A percentile compares a stretch with the other conserved stretches of the same genome.
phyloP scores from a whole-genome alignment of 495 filamentous ascomycete species.

The Margaritispora aquatica region DNA sequence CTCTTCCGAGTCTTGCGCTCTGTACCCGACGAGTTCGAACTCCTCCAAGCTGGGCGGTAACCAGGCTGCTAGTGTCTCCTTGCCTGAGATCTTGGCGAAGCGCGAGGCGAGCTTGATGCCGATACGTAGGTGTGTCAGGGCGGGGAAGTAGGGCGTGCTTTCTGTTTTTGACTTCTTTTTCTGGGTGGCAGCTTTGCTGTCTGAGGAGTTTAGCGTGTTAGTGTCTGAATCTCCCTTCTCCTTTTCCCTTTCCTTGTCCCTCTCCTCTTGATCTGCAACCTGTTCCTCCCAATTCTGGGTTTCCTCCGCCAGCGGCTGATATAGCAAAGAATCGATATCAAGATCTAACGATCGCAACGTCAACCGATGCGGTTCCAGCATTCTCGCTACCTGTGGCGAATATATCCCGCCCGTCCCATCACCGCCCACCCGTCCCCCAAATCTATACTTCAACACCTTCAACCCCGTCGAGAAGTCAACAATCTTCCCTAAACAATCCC shows the following conservation, averaged over 20 bases:
- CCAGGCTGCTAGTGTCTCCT: neutral
- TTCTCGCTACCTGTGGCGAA: neutral
- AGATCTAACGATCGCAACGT: neutral
- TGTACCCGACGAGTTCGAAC: neutral
- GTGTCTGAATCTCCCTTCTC: neutral
- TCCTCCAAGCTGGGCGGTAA: neutral
- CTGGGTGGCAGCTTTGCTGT: neutral
- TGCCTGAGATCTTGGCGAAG: neutral
- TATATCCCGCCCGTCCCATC: neutral
- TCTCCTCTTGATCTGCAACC: neutral
- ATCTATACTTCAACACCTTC: neutral
- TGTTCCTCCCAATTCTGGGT: neutral
- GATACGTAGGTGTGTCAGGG: neutral
- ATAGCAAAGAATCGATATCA: neutral
- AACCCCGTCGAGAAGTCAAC: neutral
- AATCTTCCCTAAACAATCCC: neutral
- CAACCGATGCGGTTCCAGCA: neutral
- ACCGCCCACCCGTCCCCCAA: neutral
- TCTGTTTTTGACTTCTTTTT: neutral
- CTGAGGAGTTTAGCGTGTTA: neutral
- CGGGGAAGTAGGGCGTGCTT: neutral
- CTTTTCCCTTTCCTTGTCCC: neutral
- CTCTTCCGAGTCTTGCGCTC: neutral
- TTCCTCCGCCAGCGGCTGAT: neutral
- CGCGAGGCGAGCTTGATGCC: neutral